phyloP scores from a whole-genome alignment of 805 yeast species.

The Saturnispora halmiae region DNA sequence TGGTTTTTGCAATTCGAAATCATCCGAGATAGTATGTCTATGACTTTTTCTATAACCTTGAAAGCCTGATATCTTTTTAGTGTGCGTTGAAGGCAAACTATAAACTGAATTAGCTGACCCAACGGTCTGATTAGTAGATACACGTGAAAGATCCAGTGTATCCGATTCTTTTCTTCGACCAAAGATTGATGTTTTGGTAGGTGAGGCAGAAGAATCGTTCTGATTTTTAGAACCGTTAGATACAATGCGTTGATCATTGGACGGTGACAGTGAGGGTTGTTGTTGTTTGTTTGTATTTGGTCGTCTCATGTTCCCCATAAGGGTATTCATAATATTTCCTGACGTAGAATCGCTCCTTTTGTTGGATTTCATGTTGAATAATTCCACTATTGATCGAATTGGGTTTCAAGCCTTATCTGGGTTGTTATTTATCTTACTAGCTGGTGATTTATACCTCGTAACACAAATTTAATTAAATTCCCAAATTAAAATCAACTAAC shows the following conservation, averaged over 20 bases:
- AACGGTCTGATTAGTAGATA: slow-evolving; percentile 21
- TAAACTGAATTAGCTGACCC: slow-evolving; percentile 19
- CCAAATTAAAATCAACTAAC: no score
- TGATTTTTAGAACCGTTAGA: not conserved
- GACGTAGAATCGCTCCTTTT: slow-evolving; percentile 10
- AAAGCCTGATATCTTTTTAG: slow-evolving; percentile 20
- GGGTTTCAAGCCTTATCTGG: no score
- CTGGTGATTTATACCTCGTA: no score
- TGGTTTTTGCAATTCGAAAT: slow-evolving; percentile 56
- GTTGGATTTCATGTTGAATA: slow-evolving; percentile 12
- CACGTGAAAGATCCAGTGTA: slow-evolving; percentile 21
- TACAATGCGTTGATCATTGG: slow-evolving; percentile 2
- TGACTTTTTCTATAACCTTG: slow-evolving; percentile 26
- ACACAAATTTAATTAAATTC: no score
- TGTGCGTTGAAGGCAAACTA: slow-evolving; percentile 23
- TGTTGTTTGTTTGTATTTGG: slow-evolving; percentile 2
- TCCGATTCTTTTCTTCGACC: slow-evolving; percentile 8
- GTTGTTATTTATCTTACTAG: no score
- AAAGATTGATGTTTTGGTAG: slow-evolving; percentile 5
- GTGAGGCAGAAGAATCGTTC: slow-evolving; percentile 1
- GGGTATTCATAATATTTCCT: slow-evolving; percentile 10
- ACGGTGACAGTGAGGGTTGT: not conserved
- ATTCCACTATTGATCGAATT: no score
- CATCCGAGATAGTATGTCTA: slow-evolving; percentile 31
- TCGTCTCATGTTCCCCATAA: slow-evolving; percentile 14